Base-by-base conservation (phyloP, 1,139 yeast genomes). In the Debaryomycetaceae sp. region DNA sequence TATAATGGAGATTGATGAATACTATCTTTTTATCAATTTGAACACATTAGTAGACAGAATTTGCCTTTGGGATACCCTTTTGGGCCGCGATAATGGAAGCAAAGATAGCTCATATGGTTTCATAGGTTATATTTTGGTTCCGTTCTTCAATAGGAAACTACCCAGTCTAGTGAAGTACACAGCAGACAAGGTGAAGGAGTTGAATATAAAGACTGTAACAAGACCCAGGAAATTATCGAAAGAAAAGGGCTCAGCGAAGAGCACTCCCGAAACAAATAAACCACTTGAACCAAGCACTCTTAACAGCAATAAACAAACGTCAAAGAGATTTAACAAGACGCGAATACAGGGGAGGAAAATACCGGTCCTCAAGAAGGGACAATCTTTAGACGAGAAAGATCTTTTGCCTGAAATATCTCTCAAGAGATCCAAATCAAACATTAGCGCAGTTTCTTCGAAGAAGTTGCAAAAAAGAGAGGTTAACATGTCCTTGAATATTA, bases 21-120 rank as follows among this genome's bases (percentile, higher is more conserved):
- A 44, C 35, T 36, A 47, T 5, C 40, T 61, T 16, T 59, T 53
- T 31, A 45, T 45, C 2, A 52, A 59, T 1, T 52, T 79, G 33
- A 76, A 74, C 44, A 56, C 74, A 3, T 62, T 75, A 30, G 54
- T 79, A 3, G 85, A 80, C 50, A 70, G 80, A 45, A 59, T 80
- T 50, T 70, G 75, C 13, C 70, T 81, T 33, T 70, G 81, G 71
- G 85, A 80, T 48, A 67, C 79, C 3, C 52, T 81, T 11, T 51
- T 70, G 32, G 68, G 65, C 4, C 50, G 56, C 3, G 56, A 61
- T 5, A 57, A 58, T 6, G 54, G 61, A 2, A 58, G 59, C 4
- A 58, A 51, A 8, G 61, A 58, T 19, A 66, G 74, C 16, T 60
- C 77, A 1, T 51, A 60, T n/a, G 80, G 79, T 4, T 80, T 78